Conservation (phyloP, 2,329 filamentous ascomycete genomes). For the Ophiosphaerella narmari region DNA sequence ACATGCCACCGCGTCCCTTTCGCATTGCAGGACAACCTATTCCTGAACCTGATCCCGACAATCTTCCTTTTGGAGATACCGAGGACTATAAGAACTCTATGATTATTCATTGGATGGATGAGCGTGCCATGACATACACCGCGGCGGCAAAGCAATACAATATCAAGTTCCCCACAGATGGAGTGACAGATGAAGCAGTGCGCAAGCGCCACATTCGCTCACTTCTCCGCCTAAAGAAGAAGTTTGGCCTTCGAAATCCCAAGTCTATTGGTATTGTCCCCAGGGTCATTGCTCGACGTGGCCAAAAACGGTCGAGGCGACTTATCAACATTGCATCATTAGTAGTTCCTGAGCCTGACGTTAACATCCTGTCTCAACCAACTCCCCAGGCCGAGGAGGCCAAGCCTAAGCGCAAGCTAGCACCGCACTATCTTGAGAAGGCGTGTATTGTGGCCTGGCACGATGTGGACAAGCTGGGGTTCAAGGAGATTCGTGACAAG, state of each 20-base stretch:
- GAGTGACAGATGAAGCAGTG: constrained; percentile 13
- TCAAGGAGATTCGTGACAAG: constrained; percentile 14
- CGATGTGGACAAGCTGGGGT: constrained; percentile 11
- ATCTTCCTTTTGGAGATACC: constrained; percentile 12
- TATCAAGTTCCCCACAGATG: constrained; percentile 9
- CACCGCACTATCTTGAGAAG: constrained; percentile 8
- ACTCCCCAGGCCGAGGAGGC: neutral
- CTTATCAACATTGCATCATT: neutral
- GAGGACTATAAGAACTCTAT: constrained; percentile 15
- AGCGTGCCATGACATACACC: constrained; percentile 11
- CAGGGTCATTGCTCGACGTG: constrained; percentile 9
- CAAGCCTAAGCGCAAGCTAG: neutral
- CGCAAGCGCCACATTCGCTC: constrained; percentile 14
- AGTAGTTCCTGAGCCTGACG: too few species aligned
- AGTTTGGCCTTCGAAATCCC: constrained; percentile 12
- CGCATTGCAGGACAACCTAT: constrained; percentile 1
- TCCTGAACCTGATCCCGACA: constrained; percentile 6
- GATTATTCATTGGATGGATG: constrained; percentile 20
- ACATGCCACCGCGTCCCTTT: constrained; percentile 13
- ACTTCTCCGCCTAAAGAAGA: constrained; percentile 9
- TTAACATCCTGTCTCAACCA: neutral
- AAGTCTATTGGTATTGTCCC: constrained; percentile 6
- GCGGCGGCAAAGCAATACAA: constrained; percentile 8
- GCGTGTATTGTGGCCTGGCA: constrained; percentile 22
- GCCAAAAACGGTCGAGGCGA: constrained; percentile 1